Evolutionary conservation across 495 filamentous ascomycete species (phyloP).

Genomic region (Penicillium soppii): DNA sequence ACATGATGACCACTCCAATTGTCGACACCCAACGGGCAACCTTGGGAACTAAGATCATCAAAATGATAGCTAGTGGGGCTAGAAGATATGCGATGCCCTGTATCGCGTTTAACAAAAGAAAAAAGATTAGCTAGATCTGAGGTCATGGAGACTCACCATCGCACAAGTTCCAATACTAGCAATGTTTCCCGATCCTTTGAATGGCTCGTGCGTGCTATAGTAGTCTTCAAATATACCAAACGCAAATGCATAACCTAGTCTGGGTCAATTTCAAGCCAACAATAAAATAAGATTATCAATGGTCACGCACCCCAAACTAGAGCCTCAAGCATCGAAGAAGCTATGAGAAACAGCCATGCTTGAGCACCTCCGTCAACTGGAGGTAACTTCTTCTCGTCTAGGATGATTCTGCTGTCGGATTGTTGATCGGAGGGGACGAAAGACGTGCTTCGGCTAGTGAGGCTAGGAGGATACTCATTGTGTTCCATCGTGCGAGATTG

Average conservation of each 20-base stretch:
- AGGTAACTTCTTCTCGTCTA: slow-evolving; percentile 35
- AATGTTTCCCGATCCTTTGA: slow-evolving; percentile 35
- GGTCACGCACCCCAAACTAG: slow-evolving; percentile 59
- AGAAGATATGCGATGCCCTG: slow-evolving; percentile 50
- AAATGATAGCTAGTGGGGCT: slow-evolving; percentile 38
- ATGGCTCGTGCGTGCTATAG: slow-evolving; percentile 50
- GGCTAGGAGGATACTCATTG: slow-evolving; percentile 10
- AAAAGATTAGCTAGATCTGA: neutral
- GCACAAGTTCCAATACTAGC: slow-evolving; percentile 48
- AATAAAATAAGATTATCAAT: neutral
- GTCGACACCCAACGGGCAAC: slow-evolving; percentile 32
- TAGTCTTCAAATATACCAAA: slow-evolving; percentile 63
- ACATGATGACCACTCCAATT: slow-evolving; percentile 42
- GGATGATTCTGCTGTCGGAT: neutral
- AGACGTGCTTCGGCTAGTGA: neutral
- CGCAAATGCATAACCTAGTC: slow-evolving; percentile 59
- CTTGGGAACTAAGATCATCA: slow-evolving; percentile 27
- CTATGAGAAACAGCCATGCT: slow-evolving; percentile 63
- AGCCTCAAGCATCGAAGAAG: slow-evolving; percentile 59
- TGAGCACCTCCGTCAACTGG: slow-evolving; percentile 57
- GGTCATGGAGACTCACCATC: slow-evolving; percentile 24
- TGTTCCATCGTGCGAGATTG: neutral
- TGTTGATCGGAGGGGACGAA: slow-evolving; percentile 3
- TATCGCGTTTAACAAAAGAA: neutral
- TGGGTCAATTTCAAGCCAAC: neutral